These are phyloP conservation scores for Hymenoscyphus fructigenus DNA, from an alignment of 2,329 filamentous ascomycete genomes.

Conservation along the genomic window DNA sequence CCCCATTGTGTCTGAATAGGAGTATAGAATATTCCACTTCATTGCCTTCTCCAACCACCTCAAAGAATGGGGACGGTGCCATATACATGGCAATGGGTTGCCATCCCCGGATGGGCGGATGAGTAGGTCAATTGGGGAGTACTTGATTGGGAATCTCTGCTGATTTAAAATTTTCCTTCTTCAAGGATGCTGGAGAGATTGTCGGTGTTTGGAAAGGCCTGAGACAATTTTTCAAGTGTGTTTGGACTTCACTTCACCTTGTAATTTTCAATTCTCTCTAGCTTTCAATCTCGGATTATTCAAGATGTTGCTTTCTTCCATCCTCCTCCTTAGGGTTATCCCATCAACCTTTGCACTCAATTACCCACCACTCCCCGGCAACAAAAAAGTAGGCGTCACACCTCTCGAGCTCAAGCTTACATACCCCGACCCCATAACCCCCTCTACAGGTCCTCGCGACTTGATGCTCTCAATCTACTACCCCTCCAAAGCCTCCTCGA, in stretches of 20 bases:
- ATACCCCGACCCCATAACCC: constrained; percentile 30
- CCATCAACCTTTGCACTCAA: background rate
- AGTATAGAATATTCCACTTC: background rate
- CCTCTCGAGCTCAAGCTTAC: constrained; percentile 22
- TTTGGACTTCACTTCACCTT: background rate
- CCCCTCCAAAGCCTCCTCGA: constrained; percentile 22
- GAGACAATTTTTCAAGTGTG: background rate
- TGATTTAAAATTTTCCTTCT: background rate
- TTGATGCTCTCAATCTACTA: constrained; percentile 35
- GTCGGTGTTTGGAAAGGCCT: background rate
- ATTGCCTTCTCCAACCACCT: background rate
- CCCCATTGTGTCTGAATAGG: background rate
- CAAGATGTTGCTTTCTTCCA: background rate
- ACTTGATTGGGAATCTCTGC: background rate
- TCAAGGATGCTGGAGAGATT: background rate
- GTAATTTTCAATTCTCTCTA: background rate
- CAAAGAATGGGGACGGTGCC: background rate
- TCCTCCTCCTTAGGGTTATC: background rate
- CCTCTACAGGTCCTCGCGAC: constrained; percentile 20
- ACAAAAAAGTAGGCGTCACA: constrained; percentile 18
- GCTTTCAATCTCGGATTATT: no score
- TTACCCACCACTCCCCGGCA: constrained; percentile 24
- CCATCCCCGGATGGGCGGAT: background rate
- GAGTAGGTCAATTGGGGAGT: background rate
- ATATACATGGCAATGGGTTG: background rate